A percentile compares a stretch with the other conserved stretches of the same genome.
These are phyloP conservation scores for Carex sylvatica DNA, from an alignment of 202 grass and related monocot species.

Conservation along the genomic window DNA sequence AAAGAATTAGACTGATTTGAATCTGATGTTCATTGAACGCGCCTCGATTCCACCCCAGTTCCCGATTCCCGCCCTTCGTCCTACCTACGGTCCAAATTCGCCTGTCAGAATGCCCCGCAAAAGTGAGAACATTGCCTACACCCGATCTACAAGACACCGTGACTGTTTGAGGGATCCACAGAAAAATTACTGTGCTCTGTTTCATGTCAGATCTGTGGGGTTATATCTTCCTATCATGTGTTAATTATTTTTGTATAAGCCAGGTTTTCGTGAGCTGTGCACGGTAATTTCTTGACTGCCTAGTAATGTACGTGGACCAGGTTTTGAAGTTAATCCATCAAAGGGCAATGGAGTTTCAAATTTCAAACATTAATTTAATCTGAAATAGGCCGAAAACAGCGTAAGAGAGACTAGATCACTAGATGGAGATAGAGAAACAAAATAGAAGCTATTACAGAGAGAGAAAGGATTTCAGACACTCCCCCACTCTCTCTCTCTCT, in stretches of 20 bases:
- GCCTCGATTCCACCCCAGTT: not conserved
- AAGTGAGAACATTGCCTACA: not conserved
- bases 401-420: not conserved
- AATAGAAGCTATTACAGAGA: conserved; percentile 20
- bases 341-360: conserved; percentile 20
- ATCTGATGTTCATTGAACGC: too few relatives aligned
- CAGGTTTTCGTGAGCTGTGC: not conserved
- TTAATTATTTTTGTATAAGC: not conserved
- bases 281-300: not conserved
- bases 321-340: not conserved
- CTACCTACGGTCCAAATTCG: conserved; percentile 6
- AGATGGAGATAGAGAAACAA: conserved; percentile 25
- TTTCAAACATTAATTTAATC: conserved; percentile 32
- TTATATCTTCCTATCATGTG: too few relatives aligned
- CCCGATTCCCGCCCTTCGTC: not conserved
- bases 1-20: too few relatives aligned
- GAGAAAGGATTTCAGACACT: conserved; percentile 1
- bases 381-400: conserved; percentile 4
- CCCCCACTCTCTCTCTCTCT: not conserved
- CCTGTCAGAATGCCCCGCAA: not conserved
- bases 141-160: not conserved
- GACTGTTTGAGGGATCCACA: not conserved
- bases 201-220: not conserved
- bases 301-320: not conserved
- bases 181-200: not conserved